Evolutionary conservation across 2,329 filamentous ascomycete genomes (phyloP).

Genomic region (Colletotrichum brevisporum): DNA sequence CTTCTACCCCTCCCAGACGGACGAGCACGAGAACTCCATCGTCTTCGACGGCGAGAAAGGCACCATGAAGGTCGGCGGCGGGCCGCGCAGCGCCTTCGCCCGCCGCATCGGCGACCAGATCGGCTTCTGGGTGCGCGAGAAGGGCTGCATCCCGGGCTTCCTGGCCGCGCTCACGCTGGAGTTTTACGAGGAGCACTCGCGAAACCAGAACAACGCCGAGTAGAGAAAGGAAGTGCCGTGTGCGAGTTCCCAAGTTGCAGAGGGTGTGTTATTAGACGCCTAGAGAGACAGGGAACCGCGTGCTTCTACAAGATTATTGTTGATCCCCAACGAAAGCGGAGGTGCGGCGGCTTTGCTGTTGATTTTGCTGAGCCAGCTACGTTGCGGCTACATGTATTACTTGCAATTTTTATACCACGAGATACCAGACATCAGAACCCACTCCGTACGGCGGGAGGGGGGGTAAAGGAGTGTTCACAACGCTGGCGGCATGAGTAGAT

Average conservation of each 20-base stretch:
- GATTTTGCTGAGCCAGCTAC: neutral
- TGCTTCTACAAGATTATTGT: no score
- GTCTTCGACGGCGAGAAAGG: conserved; percentile 94
- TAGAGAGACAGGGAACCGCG: no score
- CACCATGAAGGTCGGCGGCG: conserved; percentile 98
- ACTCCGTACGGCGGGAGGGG: no score
- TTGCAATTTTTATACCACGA: conserved; percentile 19
- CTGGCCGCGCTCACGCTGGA: conserved; percentile 91
- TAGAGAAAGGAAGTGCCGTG: neutral
- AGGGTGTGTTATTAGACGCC: no score
- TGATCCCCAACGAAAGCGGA: no score
- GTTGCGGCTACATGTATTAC: neutral
- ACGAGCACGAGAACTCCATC: conserved; percentile 80
- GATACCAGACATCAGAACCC: conserved; percentile 34
- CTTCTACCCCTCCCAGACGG: conserved; percentile 79
- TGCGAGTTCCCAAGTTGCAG: no score
- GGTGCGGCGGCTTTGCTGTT: neutral
- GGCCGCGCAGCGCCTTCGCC: conserved; percentile 88
- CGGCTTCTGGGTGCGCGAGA: conserved; percentile 95
- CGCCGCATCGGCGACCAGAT: conserved; percentile 87
- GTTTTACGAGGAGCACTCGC: conserved; percentile 82
- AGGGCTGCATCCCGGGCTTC: conserved; percentile 94
- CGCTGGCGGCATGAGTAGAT: no score
- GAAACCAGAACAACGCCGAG: conserved; percentile 42
- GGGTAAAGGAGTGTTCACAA: no score